A percentile compares a stretch with the other conserved stretches of the same genome.
Conservation (phyloP, 257 asterid species). For the Solanum neorickii region DNA sequence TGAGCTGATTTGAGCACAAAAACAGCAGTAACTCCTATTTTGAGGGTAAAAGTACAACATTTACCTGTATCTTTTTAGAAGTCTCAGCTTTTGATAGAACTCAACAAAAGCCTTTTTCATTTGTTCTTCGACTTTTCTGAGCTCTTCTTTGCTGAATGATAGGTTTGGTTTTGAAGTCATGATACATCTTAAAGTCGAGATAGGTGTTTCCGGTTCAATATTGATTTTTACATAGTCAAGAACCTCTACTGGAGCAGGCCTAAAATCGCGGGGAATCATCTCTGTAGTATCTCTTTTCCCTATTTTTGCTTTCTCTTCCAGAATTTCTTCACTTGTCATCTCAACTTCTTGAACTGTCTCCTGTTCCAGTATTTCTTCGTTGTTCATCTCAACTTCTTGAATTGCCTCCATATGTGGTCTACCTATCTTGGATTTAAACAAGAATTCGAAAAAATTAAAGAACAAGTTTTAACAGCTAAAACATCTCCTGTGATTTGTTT, state of each 20-base stretch:
- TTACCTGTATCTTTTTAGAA: slow-evolving; percentile 59
- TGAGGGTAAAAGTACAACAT: too few relatives aligned
- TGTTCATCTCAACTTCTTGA: slow-evolving; percentile 57
- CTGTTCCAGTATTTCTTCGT: slow-evolving; percentile 6
- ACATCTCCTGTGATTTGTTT: not conserved
- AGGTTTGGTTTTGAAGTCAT: slow-evolving; percentile 27
- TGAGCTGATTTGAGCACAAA: not conserved
- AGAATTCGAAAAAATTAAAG: not conserved
- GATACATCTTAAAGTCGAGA: slow-evolving; percentile 40
- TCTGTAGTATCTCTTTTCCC: not conserved
- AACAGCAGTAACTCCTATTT: not conserved
- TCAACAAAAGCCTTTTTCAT: slow-evolving; percentile 49
- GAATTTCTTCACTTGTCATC: slow-evolving; percentile 26
- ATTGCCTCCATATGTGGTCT: slow-evolving; percentile 26
- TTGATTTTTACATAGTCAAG: slow-evolving; percentile 58
- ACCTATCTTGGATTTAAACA: slow-evolving; percentile 8
- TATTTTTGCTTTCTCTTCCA: not conserved
- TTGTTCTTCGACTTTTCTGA: slow-evolving; percentile 44
- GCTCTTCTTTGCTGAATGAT: slow-evolving; percentile 50
- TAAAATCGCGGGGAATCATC: not conserved
- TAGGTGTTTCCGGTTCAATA: slow-evolving; percentile 56
- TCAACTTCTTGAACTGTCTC: slow-evolving; percentile 43
- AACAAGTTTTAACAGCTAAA: not conserved
- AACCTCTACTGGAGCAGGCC: slow-evolving; percentile 39
- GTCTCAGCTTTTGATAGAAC: slow-evolving; percentile 56